phyloP scores from a whole-genome alignment of 2,329 filamentous ascomycete genomes.

The Cytospora leucostoma region DNA sequence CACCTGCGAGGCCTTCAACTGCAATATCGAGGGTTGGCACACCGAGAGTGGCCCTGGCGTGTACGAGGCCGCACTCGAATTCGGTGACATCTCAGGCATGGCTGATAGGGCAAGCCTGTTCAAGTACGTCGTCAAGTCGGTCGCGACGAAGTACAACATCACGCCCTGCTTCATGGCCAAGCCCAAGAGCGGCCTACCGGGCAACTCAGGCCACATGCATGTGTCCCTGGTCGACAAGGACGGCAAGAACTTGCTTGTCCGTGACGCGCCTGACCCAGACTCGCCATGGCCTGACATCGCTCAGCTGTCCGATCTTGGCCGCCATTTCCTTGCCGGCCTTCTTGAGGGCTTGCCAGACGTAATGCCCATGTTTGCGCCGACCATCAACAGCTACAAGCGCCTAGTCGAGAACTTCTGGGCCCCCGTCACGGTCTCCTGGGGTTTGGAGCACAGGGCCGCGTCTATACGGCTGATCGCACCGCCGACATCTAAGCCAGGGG shows the following conservation, averaged over 20 bases:
- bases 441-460: conserved; percentile 89
- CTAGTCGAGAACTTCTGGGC: conserved; percentile 99
- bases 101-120: conserved; percentile 90
- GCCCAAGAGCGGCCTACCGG: conserved; percentile 84
- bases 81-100: conserved; percentile 84
- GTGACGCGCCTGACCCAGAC: conserved; percentile 69
- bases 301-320: conserved; percentile 81
- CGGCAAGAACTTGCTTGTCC: conserved; percentile 83
- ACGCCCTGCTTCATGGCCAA: conserved; percentile 99
- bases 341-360: conserved; percentile 88
- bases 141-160: conserved; percentile 84
- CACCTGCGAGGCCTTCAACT: conserved; percentile 73
- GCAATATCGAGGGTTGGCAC: conserved; percentile 91
- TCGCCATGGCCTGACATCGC: conserved; percentile 75
- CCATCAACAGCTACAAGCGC: conserved; percentile 96
- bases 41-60: conserved; percentile 93
- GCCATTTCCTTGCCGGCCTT: conserved; percentile 90
- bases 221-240: conserved; percentile 78
- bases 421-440: conserved; percentile 96
- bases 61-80: conserved; percentile 92
- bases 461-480: conserved; percentile 88
- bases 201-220: conserved; percentile 96
- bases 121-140: conserved; percentile 91
- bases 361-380: conserved; percentile 94
- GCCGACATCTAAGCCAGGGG: conserved; percentile 79